A percentile compares a stretch with the other conserved stretches of the same genome.
Evolutionary conservation across 805 yeast species (phyloP).

Genomic region (Kazachstania bromeliacearum): DNA sequence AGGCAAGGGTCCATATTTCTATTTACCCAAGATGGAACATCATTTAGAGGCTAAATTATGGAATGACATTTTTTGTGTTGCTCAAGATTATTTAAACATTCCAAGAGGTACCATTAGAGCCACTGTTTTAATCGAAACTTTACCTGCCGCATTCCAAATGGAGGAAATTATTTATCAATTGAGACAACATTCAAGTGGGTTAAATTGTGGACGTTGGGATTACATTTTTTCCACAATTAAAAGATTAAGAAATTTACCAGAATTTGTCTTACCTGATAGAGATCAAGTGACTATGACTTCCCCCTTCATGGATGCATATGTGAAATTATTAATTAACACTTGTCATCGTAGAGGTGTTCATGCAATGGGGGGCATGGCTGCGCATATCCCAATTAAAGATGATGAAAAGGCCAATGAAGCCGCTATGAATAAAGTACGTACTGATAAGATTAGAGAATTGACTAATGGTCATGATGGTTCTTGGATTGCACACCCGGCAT

Average conservation of each 20-base stretch:
- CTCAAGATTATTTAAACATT: conserved; percentile 62
- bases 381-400: conserved; percentile 71
- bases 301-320: conserved; percentile 74
- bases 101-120: conserved; percentile 75
- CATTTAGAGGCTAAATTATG: conserved; percentile 74
- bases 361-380: conserved; percentile 90
- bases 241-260: conserved; percentile 58
- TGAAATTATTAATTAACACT: conserved; percentile 58
- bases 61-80: conserved; percentile 69
- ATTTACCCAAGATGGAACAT: conserved; percentile 81
- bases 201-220: conserved; percentile 88
- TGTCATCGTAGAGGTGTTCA: conserved; percentile 75
- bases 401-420: conserved; percentile 52
- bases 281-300: conserved; percentile 71
- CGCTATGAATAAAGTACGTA: conserved; percentile 65
- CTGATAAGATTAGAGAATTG: conserved; percentile 70
- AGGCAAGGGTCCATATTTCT: conserved; percentile 75
- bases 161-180: conserved; percentile 74
- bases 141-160: conserved; percentile 82
- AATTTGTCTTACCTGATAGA: conserved; percentile 68
- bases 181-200: conserved; percentile 68
- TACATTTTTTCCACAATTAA: conserved; percentile 76
- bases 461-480: conserved; percentile 78
- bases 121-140: conserved; percentile 71
- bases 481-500: conserved; percentile 84